phyloP scores from a whole-genome alignment of 208 protist genomes.

The Leishmania mexicana region DNA sequence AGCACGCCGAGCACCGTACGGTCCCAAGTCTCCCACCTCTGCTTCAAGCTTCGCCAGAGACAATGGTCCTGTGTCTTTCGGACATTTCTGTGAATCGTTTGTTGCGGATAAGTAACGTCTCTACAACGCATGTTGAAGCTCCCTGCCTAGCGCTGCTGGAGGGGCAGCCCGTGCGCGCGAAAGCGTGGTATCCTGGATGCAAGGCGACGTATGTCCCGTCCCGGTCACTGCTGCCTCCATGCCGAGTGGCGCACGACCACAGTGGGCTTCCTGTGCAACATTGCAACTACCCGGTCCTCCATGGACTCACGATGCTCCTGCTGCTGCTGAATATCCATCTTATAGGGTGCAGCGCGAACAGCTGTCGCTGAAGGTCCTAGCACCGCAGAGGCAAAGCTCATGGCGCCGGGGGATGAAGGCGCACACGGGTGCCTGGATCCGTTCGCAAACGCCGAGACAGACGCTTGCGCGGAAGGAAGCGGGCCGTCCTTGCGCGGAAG shows the following conservation, averaged over 20 bases:
- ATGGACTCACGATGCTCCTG: slow-evolving; percentile 6
- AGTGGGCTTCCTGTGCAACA: slow-evolving; percentile 26
- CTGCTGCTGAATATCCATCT: slow-evolving; percentile 11
- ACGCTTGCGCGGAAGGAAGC: neutral
- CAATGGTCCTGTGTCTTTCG: neutral
- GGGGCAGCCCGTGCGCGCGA: neutral
- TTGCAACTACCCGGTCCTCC: slow-evolving; percentile 25
- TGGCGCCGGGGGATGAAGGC: neutral
- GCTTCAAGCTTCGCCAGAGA: neutral
- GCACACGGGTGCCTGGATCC: neutral
- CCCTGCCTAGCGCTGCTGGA: neutral
- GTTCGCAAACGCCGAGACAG: neutral
- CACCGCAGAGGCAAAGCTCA: no score
- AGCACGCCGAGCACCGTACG: neutral
- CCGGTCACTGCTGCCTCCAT: slow-evolving; percentile 10
- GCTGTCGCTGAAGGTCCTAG: neutral
- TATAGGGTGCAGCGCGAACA: neutral
- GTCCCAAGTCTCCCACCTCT: neutral
- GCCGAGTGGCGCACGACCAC: slow-evolving; percentile 22
- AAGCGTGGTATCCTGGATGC: neutral
- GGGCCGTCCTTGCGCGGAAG: neutral
- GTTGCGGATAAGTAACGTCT: neutral
- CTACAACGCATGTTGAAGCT: neutral
- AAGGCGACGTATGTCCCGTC: neutral
- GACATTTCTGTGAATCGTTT: neutral